These are phyloP conservation scores for Trichoderma semiorbis DNA, from an alignment of 2,329 filamentous ascomycete species.

Conservation along the genomic window DNA sequence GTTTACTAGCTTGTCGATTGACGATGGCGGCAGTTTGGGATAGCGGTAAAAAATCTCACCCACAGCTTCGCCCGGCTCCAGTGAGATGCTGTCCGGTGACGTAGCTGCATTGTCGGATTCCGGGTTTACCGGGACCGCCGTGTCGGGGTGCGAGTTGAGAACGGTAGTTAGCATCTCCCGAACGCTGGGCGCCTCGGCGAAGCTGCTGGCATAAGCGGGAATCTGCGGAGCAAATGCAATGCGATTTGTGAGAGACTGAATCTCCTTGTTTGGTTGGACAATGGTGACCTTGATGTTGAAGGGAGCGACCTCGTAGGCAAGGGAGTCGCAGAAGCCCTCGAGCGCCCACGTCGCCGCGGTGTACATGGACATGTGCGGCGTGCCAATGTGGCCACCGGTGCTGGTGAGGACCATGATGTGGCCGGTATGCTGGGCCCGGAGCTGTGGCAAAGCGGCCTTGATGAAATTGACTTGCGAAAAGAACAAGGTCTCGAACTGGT, in stretches of 20 bases:
- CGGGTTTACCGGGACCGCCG: constrained; percentile 40
- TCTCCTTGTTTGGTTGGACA: constrained; percentile 92
- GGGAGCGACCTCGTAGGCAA: constrained; percentile 93
- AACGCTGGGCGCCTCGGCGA: constrained; percentile 67
- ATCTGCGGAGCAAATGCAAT: constrained; percentile 81
- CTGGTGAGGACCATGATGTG: constrained; percentile 89
- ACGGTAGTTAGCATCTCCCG: constrained; percentile 79
- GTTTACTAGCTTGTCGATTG: constrained; percentile 71
- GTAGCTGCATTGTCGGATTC: constrained; percentile 30
- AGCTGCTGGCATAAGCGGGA: constrained; percentile 43
- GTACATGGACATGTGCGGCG: constrained; percentile 85
- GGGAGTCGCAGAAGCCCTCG: constrained; percentile 91
- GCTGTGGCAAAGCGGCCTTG: constrained; percentile 76
- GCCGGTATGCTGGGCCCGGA: constrained; percentile 76
- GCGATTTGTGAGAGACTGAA: constrained; percentile 80
- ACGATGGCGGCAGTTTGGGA: constrained; percentile 64
- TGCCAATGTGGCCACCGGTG: constrained; percentile 88
- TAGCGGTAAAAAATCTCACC: constrained; percentile 63
- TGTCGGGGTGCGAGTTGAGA: constrained; percentile 70
- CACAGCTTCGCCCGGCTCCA: constrained; percentile 34
- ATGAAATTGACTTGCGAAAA: constrained; percentile 96
- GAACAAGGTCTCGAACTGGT: constrained; percentile 93
- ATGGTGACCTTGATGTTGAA: constrained; percentile 97
- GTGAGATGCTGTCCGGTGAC: constrained; percentile 31
- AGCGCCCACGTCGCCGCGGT: constrained; percentile 92